Base-by-base conservation (phyloP, 306 rosid species). In the barrel medic (Medicago truncatula) region DNA sequence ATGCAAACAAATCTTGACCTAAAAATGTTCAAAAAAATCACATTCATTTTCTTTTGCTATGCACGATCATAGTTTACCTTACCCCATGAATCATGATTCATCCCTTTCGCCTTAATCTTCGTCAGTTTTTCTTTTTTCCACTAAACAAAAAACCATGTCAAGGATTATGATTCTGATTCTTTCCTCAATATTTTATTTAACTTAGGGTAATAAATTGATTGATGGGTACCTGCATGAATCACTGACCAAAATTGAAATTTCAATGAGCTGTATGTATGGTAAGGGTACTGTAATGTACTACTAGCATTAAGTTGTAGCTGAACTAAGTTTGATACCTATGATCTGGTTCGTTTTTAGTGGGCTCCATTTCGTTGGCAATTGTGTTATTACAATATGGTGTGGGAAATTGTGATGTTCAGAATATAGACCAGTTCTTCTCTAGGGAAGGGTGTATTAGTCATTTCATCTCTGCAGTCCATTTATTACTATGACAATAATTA, bases 31-130 rank as follows among this genome's bases (percentile, higher is more conserved):
- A 59, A 15, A n/a, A 46, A 36, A 64, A 14, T 54, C 72, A 38
- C 71, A 74, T 52, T 74, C 61, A 44, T 76, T 62, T 63, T 67
- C 57, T 28, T 28, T 60, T 52, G 15, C 9, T 77, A 56, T 34
- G 38, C 38, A 34, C 38, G 2, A 53, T 52, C 74, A 20, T 81
- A 69, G 28, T 44, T 16, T 15, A 20, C 63, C 36, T 77, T 2
- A 61, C 56, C 17, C 58, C 23, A 52, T 52, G 58, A n/a, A 6
- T 43, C 16, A n/a, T 61, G 78, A 61, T 78, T 83, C 85, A 83
- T 76, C 73, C 77, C 91, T 89, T 87, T 87, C 79, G 81, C 85
- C 86, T 76, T 81, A 73, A 78, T 85, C 88, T 76, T 86, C 82
- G 83, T 64, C 71, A 65, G 67, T 70, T 80, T 71, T 43, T 74